Percentiles rank a stretch among this genome's conserved stretches.
Conservation (phyloP, 208 protist species). For the Naegleria fowleri region DNA sequence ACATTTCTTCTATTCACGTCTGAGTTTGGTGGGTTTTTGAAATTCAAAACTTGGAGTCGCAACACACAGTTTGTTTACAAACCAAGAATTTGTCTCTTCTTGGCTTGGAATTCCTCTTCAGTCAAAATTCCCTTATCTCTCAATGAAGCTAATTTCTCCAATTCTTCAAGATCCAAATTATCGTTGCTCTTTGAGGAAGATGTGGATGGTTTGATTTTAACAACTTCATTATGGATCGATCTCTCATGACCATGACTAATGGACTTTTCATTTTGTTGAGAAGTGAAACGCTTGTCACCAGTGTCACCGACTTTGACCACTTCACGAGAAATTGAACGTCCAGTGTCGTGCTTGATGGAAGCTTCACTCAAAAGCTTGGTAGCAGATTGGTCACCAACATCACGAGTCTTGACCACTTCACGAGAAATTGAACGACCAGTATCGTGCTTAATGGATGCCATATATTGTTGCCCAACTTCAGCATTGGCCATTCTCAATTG, state of each 20-base stretch:
- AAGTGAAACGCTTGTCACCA: neutral
- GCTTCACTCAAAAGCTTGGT: neutral
- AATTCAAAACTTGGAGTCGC: no score
- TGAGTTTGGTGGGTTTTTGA: no score
- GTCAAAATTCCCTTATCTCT: constrained; percentile 28
- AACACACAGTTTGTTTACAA: constrained; percentile 21
- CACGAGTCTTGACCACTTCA: constrained; percentile 15
- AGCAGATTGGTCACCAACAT: neutral
- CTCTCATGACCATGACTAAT: neutral
- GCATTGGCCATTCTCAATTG: neutral
- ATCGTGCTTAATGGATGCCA: neutral
- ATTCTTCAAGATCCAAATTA: constrained; percentile 5
- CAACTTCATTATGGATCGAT: neutral
- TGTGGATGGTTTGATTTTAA: neutral
- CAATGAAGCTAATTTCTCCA: constrained; percentile 13
- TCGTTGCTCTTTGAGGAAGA: no score
- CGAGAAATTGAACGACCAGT: neutral
- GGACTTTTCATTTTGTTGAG: neutral
- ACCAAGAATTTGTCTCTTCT: constrained; percentile 24
- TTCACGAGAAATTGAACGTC: neutral
- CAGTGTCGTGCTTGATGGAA: neutral
- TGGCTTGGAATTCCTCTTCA: constrained; percentile 20
- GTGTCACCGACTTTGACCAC: neutral
- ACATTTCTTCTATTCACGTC: no score
- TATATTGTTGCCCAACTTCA: neutral